These are phyloP conservation scores for Sarocladiaceae sp. DNA, from an alignment of 2,329 filamentous ascomycete species.

Conservation along the genomic window DNA sequence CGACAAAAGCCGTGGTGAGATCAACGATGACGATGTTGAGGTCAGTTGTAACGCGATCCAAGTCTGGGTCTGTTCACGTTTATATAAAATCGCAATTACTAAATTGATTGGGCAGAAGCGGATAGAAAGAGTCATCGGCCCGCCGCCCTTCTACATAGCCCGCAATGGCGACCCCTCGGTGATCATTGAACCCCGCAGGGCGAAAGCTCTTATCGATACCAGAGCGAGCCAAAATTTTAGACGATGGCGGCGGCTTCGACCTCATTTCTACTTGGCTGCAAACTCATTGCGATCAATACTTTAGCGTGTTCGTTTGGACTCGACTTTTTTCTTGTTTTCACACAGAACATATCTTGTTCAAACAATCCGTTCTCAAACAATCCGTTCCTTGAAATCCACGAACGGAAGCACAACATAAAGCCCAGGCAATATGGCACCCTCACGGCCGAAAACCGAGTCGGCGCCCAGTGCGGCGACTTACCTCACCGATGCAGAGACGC, in stretches of 20 bases:
- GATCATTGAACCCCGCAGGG: slow-evolving; percentile 21
- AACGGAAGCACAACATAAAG: not conserved
- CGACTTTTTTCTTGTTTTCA: too few relatives aligned
- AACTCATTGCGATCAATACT: not conserved
- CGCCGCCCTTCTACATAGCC: not conserved
- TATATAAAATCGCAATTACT: not conserved
- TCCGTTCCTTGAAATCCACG: slow-evolving; percentile 5
- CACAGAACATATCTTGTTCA: too few relatives aligned
- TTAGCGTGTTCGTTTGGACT: not conserved
- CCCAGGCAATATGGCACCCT: slow-evolving; percentile 34
- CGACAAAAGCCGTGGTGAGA: not conserved
- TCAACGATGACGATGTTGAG: not conserved
- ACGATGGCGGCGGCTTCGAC: not conserved
- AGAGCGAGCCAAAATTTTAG: slow-evolving; percentile 24
- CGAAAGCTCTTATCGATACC: slow-evolving; percentile 25
- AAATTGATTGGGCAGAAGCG: slow-evolving; percentile 4
- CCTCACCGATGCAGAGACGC: slow-evolving; percentile 35
- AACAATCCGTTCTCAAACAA: not conserved
- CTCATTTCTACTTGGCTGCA: not conserved
- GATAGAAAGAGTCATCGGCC: slow-evolving; percentile 8
- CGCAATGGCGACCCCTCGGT: slow-evolving; percentile 6
- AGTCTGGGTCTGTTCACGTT: not conserved
- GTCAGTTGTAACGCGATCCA: not conserved
- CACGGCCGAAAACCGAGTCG: slow-evolving; percentile 28
- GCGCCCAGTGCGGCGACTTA: slow-evolving; percentile 24